Evolutionary conservation across 73 alveolate species (phyloP).

Genomic region (Paramecium tetraurelia): DNA sequence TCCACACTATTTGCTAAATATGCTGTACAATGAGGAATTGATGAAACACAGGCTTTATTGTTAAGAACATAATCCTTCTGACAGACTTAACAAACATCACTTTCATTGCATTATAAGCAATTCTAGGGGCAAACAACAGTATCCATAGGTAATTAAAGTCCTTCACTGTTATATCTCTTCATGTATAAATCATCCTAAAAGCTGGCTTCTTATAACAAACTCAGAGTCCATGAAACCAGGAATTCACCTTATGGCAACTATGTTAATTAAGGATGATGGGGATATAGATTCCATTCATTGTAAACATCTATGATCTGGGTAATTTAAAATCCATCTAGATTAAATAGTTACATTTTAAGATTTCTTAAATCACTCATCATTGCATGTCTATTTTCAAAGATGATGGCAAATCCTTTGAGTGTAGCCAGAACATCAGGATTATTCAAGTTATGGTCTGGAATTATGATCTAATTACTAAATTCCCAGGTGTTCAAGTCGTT

Average conservation of each 20-base stretch:
- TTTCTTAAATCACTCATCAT: background rate
- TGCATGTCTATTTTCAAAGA: background rate
- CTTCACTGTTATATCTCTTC: background rate
- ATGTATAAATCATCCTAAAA: background rate
- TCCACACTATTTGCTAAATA: background rate
- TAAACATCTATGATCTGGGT: background rate
- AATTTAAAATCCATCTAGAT: background rate
- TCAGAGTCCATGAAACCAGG: background rate
- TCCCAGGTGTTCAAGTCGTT: background rate
- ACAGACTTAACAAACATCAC: background rate
- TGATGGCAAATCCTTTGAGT: background rate
- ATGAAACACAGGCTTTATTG: background rate
- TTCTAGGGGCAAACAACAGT: background rate
- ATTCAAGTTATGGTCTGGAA: background rate
- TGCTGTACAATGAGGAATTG: background rate
- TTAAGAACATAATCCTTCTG: background rate
- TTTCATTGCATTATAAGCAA: background rate
- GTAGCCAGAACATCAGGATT: background rate
- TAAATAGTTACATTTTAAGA: background rate
- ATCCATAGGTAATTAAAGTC: background rate
- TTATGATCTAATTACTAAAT: background rate
- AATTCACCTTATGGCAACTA: background rate
- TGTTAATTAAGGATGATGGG: slow-evolving; percentile 9
- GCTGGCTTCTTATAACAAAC: background rate
- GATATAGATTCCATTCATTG: background rate